phyloP scores from a whole-genome alignment of 106 monocot species.

The Amphibolis antarctica region DNA sequence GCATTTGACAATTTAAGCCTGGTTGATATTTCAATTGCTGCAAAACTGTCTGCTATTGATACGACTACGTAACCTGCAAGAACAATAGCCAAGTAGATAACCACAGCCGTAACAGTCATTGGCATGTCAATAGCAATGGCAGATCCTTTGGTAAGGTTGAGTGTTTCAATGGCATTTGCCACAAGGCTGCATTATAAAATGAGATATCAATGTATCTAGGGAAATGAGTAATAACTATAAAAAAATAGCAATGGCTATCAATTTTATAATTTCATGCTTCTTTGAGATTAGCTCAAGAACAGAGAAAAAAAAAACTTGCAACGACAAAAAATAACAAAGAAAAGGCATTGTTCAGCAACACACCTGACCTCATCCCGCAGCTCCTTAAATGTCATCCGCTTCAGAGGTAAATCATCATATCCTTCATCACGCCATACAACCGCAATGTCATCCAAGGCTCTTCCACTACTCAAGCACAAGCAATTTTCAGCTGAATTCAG shows the following conservation, averaged over 20 bases:
- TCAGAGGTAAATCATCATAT: slow-evolving; percentile 50
- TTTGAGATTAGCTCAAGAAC: background rate
- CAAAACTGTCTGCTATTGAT: slow-evolving; percentile 97
- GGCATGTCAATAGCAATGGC: slow-evolving; percentile 96
- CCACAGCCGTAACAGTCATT: slow-evolving; percentile 72
- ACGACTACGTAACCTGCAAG: slow-evolving; percentile 90
- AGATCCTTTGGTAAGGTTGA: slow-evolving; percentile 74
- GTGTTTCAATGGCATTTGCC: slow-evolving; percentile 64
- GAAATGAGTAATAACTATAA: background rate
- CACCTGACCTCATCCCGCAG: slow-evolving; percentile 68
- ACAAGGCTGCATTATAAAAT: slow-evolving; percentile 55
- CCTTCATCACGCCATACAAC: slow-evolving; percentile 89
- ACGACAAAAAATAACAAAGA: background rate
- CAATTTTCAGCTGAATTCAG: slow-evolving; percentile 76
- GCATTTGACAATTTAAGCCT: slow-evolving; percentile 76
- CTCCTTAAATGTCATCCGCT: slow-evolving; percentile 61
- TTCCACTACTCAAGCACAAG: slow-evolving; percentile 48
- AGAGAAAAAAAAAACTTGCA: background rate
- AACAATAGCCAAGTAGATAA: slow-evolving; percentile 81
- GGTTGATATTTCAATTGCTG: slow-evolving; percentile 71
- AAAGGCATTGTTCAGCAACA: background rate
- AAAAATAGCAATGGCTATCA: no score
- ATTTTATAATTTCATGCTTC: no score
- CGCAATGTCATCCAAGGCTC: slow-evolving; percentile 36
- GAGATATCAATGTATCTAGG: slow-evolving; percentile 5